Base-by-base conservation (phyloP, 345 rosid genomes). In the Pugionium cornutum region DNA sequence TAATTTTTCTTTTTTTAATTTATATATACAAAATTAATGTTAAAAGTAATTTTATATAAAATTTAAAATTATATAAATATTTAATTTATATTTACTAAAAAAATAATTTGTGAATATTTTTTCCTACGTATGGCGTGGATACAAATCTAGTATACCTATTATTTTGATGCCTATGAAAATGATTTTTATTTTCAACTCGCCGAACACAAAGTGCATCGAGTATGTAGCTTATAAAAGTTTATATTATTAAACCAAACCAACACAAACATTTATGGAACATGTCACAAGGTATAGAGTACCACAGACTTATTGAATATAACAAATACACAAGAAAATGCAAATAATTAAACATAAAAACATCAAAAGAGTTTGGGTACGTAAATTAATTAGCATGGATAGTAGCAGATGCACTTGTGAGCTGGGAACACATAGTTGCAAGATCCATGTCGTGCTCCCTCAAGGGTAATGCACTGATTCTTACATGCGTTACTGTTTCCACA, bases 401-500 rank as follows among this genome's bases (percentile, higher is more conserved):
- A 62, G 4, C 67, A 62, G 28, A 62, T 36, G 2, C 66, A 50
- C 29, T 18, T 64, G 31, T 64, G 48, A 39, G n/a, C n/a, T 7
- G 68, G 58, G 40, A 64, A 64, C 1, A 32, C 41, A 53, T 11
- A 52, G 51, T 64, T 64, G 69, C 69, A 64, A 41, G 60, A 41
- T 18, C 69, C 69, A 32, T 41, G 42, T 9, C 41, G 31, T 41
- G 69, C 60, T 25, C 9, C 6, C 9, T 64, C 69, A 25, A 88
- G 78, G 61, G 37, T 70, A 63, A 88, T 76, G 51, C 69, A 52
- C 33, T 64, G 59, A 41, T 52, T 53, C 42, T 53, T 64, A 1
- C 69, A 64, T 0, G 60, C 69, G 0, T 40, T 31, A 18, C 4
- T 52, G 59, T 51, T 64, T 41, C 41, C 50, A 52, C 68, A 64